These are phyloP conservation scores for Phytomonas sp. DNA, from an alignment of 208 protist species.

Conservation along the genomic window DNA sequence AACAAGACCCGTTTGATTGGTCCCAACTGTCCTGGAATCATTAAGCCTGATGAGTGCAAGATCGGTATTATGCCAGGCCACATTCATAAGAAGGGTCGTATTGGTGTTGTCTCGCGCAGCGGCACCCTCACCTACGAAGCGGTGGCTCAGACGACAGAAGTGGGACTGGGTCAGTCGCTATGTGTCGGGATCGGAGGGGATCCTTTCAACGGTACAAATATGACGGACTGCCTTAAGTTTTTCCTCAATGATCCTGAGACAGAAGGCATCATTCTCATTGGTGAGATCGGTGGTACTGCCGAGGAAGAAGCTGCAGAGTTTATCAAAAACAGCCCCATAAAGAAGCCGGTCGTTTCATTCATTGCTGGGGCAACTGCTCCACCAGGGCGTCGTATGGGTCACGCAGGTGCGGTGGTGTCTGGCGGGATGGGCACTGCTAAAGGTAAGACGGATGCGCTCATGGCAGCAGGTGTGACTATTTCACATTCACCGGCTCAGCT, in stretches of 20 bases:
- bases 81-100: slow-evolving; percentile 97
- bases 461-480: slow-evolving; percentile 88
- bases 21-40: slow-evolving; percentile 98
- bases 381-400: slow-evolving; percentile 94
- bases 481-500: slow-evolving; percentile 92
- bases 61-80: slow-evolving; percentile 99
- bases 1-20: slow-evolving; percentile 95
- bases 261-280: slow-evolving; percentile 97
- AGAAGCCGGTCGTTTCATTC: slow-evolving; percentile 97
- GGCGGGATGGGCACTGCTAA: slow-evolving; percentile 92
- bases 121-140: slow-evolving; percentile 99
- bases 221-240: slow-evolving; percentile 96
- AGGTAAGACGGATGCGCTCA: slow-evolving; percentile 93
- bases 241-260: slow-evolving; percentile 97
- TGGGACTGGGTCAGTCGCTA: slow-evolving; percentile 94
- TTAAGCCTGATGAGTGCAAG: slow-evolving; percentile 98
- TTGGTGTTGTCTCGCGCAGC: slow-evolving; percentile 98
- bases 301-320: slow-evolving; percentile 98
- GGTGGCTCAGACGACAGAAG: slow-evolving; percentile 96
- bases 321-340: slow-evolving; percentile 90
- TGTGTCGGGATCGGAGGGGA: slow-evolving; percentile 98
- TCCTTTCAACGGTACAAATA: slow-evolving; percentile 99
- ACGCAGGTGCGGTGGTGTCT: slow-evolving; percentile 98
- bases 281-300: slow-evolving; percentile 98
- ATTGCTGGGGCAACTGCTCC: slow-evolving; percentile 98